These are phyloP conservation scores for Kluyveromyces dobzhanskii DNA, from an alignment of 805 yeast species.

Conservation along the genomic window DNA sequence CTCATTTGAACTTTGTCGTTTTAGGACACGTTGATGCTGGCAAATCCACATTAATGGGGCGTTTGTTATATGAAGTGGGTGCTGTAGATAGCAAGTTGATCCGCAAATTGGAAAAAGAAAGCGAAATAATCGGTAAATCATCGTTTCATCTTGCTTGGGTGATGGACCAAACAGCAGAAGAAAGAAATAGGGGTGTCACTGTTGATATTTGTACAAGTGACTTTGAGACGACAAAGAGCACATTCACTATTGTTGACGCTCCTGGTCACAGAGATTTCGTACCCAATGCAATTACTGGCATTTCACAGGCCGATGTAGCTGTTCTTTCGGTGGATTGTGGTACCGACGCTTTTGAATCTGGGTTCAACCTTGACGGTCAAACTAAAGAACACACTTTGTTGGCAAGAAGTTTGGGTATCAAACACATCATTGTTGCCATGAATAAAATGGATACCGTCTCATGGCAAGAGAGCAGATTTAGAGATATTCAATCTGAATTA, in stretches of 20 bases:
- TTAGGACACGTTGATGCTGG: slow-evolving; percentile 99
- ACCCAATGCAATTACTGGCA: slow-evolving; percentile 98
- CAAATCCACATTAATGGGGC: slow-evolving; percentile 98
- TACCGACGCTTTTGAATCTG: slow-evolving; percentile 98
- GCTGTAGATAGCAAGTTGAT: slow-evolving; percentile 95
- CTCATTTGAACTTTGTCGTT: slow-evolving; percentile 91
- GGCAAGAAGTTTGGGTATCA: slow-evolving; percentile 96
- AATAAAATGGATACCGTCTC: slow-evolving; percentile 91
- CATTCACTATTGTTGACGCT: slow-evolving; percentile 96
- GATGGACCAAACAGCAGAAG: slow-evolving; percentile 98
- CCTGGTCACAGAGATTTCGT: slow-evolving; percentile 99
- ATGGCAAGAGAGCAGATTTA: slow-evolving; percentile 90
- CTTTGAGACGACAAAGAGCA: slow-evolving; percentile 89
- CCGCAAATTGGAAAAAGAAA: slow-evolving; percentile 93
- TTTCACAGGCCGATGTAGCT: slow-evolving; percentile 98
- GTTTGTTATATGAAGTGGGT: slow-evolving; percentile 83
- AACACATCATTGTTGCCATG: slow-evolving; percentile 81
- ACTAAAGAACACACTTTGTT: slow-evolving; percentile 94
- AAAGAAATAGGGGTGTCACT: slow-evolving; percentile 97
- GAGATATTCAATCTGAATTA: slow-evolving; percentile 80
- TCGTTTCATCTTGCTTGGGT: slow-evolving; percentile 99
- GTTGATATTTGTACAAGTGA: slow-evolving; percentile 96
- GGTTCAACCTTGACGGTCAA: slow-evolving; percentile 97
- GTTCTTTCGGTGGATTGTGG: slow-evolving; percentile 92
- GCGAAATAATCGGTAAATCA: slow-evolving; percentile 96